A percentile compares a stretch with the other conserved stretches of the same genome.
Conservation (phyloP, 2,329 filamentous ascomycete genomes). For the Fusarium sp. region DNA sequence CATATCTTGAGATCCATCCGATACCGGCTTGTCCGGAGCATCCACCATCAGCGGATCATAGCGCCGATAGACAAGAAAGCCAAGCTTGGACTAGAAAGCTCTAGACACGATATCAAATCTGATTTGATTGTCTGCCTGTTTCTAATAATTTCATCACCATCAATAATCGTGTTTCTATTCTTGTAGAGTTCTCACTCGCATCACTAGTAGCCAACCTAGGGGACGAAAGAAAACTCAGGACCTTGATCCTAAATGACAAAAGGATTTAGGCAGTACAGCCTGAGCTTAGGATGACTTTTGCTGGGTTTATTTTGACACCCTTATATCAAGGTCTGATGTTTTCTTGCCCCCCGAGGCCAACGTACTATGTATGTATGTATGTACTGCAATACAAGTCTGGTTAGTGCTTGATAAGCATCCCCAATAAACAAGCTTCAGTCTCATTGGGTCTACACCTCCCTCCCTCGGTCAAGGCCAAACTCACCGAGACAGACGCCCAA, state of each 20-base stretch:
- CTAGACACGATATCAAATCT: slow-evolving; percentile 7
- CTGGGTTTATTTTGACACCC: too few relatives aligned
- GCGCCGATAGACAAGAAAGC: slow-evolving; percentile 22
- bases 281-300: too few relatives aligned
- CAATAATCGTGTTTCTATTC: slow-evolving; percentile 5
- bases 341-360: too few relatives aligned
- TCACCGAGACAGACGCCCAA: slow-evolving; percentile 23
- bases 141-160: slow-evolving; percentile 5
- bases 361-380: too few relatives aligned
- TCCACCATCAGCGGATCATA: slow-evolving; percentile 23
- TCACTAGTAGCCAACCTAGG: too few relatives aligned
- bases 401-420: slow-evolving; percentile 14
- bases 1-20: slow-evolving; percentile 18
- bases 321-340: too few relatives aligned
- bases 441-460: slow-evolving; percentile 12
- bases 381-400: neutral
- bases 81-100: slow-evolving; percentile 30
- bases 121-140: neutral
- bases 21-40: slow-evolving; percentile 28
- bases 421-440: neutral
- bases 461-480: slow-evolving; percentile 3
- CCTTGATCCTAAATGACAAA: too few relatives aligned
- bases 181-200: neutral
- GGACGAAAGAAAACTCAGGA: too few relatives aligned
- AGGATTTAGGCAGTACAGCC: too few relatives aligned